Base-by-base conservation (phyloP, 2,329 filamentous ascomycete species). In the Ceratocystis cubensis region DNA sequence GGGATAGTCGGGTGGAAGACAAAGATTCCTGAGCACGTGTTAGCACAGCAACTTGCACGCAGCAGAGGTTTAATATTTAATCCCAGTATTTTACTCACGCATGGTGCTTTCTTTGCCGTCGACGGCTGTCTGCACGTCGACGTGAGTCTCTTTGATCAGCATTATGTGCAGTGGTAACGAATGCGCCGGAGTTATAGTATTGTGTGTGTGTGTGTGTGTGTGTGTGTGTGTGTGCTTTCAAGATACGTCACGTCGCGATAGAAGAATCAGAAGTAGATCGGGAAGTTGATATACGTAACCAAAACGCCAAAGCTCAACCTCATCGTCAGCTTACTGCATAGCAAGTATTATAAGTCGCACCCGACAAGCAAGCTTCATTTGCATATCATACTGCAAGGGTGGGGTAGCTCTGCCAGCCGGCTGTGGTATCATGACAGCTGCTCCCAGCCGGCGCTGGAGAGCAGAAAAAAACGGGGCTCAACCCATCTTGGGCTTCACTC, bases 1-100 rank as follows among this genome's bases (percentile, higher is more conserved):
- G 90, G 84, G 70, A 96, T 87, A 15, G 84, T 85, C 6, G 92
- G 92, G 73, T 96, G 90, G 76, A 92, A 96, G 74, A 95, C 74
- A 76, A 92, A 96, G 73, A 96, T 88, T 71, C 91, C 91, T 96
- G 74, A 37, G 68, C 59, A 22, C 5, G 8, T 5, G 50, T 56
- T 25, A 56, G 50, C 50, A 15, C 6, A 13, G 7, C 20, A 13
- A 15, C 20, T 5, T 56, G 50, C 22, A n/a, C 20, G 4, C 6
- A n/a, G 46, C 5, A 10, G 46, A 22, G 33, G 1, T 37, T 8
- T 13, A 13, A 4, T 37, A 37, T 37, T 13, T 13, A 3, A 37
- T 10, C 33, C 8, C 46, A 1, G n/a, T 22, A n/a, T 13, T 25
- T 13, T 28, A 61, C 74, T 70, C 73, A 82, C 82, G 79, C 82